Evolutionary conservation across 331 rosid species (phyloP).

Genomic region (Acacia concinna): DNA sequence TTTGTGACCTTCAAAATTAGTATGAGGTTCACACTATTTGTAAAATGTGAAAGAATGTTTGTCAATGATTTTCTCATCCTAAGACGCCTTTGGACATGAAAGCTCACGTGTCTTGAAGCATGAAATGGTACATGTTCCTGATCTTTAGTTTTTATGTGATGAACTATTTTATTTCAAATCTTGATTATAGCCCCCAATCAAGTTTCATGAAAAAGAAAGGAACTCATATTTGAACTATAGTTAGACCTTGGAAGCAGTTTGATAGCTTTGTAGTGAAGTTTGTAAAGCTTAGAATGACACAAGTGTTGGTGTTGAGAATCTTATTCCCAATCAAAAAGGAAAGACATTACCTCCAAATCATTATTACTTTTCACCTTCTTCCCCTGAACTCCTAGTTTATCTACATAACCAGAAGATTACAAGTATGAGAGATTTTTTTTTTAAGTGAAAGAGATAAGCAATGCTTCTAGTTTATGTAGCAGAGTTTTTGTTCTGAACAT

Average conservation of each 20-base stretch:
- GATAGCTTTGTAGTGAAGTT: not conserved
- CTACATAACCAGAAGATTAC: slow-evolving; percentile 32
- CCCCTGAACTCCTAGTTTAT: slow-evolving; percentile 61
- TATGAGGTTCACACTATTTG: too few species aligned
- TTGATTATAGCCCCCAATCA: not conserved
- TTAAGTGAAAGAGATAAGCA: not conserved
- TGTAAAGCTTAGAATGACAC: not conserved
- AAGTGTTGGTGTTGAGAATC: not conserved
- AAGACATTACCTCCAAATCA: slow-evolving; percentile 41
- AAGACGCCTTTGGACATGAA: not conserved
- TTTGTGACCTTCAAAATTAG: too few species aligned
- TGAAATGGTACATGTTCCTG: not conserved
- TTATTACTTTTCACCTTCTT: slow-evolving; percentile 43
- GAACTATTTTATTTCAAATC: not conserved
- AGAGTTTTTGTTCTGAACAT: not conserved
- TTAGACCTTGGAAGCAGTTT: not conserved
- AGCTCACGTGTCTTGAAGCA: not conserved
- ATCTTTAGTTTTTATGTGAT: not conserved
- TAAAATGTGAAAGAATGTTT: too few species aligned
- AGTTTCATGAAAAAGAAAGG: not conserved
- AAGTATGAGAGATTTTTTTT: slow-evolving; percentile 8
- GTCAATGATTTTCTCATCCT: not conserved
- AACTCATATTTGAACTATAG: not conserved
- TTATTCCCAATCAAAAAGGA: not conserved
- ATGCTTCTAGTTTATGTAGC: not conserved